Evolutionary conservation across 2,329 filamentous ascomycete species (phyloP), one percentile per base, ranked within the genome.

Genomic region (Microdochium trichocladiopsis): DNA sequence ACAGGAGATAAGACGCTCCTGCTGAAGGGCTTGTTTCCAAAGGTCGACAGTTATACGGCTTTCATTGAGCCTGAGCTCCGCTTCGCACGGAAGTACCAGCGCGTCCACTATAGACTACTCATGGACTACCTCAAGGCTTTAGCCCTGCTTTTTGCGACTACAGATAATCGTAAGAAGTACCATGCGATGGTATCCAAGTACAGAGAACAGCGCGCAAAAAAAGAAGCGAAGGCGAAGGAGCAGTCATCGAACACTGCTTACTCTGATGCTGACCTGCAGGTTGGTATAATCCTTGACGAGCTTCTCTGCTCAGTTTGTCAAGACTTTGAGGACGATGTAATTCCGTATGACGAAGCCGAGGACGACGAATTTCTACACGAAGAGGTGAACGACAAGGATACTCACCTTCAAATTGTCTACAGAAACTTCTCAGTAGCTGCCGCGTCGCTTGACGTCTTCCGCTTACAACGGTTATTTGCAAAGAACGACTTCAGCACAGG

Each of bases 21-120:
- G 0, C 57, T 66, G 16, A 58, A 63, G 12, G 63, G 63, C 0
- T 24, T 66, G 11, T 57, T 60, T 21, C 62, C 63, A 8, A 52
- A 54, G 2, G 62, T 61, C 2, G 49, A 59, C 3, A 59, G 60
- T 21, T 59, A 55, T 6, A 65, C 63, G 1, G 55, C 62, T 10
- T 56, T 61, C 10, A 62, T 66, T 23, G 51, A 57, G 25, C 23
- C 49, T 12, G 56, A 60, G 2, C 25, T 50, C 18, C 48, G 50
- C 1, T 41, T 61, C 8, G 57, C 57, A 4, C 25, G 33, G 9
- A 47, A 52, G 37, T 64, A 64, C 37, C 63, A 66, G 47, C 25
- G 43, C 1, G 52, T 49, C 4, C 63, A 66, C 16, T 49, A 56
- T 1, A 51, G 56, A 2, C 31, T 62, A 8, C 52, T 64, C 2